Percentiles rank a stretch among this genome's conserved stretches.
These are phyloP conservation scores for Aspergillus pseudotamarii DNA, from an alignment of 2,329 filamentous ascomycete species.

Conservation along the genomic window DNA sequence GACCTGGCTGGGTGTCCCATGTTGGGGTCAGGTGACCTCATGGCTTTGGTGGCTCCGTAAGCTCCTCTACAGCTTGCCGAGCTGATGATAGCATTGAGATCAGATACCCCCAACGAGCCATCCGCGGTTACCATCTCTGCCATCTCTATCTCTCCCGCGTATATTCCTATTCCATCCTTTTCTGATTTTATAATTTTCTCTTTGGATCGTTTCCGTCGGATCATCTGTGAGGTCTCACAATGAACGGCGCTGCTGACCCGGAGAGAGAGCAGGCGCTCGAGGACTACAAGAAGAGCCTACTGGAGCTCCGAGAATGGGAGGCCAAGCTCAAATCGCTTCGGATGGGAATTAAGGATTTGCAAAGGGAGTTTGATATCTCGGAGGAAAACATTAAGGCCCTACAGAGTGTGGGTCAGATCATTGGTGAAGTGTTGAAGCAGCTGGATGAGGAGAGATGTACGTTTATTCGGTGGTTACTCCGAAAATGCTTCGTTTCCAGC, in stretches of 20 bases:
- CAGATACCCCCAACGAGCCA: slow-evolving; percentile 21
- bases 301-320: slow-evolving; percentile 98
- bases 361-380: slow-evolving; percentile 93
- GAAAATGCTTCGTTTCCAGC: background rate
- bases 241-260: slow-evolving; percentile 50
- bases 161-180: slow-evolving; percentile 2
- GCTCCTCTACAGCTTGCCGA: slow-evolving; percentile 33
- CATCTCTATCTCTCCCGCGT: slow-evolving; percentile 1
- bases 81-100: slow-evolving; percentile 19
- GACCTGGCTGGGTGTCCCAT: slow-evolving; percentile 8
- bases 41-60: slow-evolving; percentile 16
- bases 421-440: slow-evolving; percentile 98
- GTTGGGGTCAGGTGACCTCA: slow-evolving; percentile 17
- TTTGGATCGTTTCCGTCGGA: background rate
- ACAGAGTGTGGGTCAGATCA: slow-evolving; percentile 98
- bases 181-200: slow-evolving; percentile 2
- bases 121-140: slow-evolving; percentile 1
- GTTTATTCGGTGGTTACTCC: slow-evolving; percentile 37
- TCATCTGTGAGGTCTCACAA: slow-evolving; percentile 25
- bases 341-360: slow-evolving; percentile 91
- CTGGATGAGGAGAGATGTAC: slow-evolving; percentile 97
- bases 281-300: slow-evolving; percentile 76
- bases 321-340: slow-evolving; percentile 93
- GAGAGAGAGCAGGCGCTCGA: slow-evolving; percentile 70
- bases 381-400: slow-evolving; percentile 99